Evolutionary conservation across 768 basidiomycete genomes (phyloP), one percentile per base, ranked within the genome.

Genomic region (Pilatotrama ljubarskyi): DNA sequence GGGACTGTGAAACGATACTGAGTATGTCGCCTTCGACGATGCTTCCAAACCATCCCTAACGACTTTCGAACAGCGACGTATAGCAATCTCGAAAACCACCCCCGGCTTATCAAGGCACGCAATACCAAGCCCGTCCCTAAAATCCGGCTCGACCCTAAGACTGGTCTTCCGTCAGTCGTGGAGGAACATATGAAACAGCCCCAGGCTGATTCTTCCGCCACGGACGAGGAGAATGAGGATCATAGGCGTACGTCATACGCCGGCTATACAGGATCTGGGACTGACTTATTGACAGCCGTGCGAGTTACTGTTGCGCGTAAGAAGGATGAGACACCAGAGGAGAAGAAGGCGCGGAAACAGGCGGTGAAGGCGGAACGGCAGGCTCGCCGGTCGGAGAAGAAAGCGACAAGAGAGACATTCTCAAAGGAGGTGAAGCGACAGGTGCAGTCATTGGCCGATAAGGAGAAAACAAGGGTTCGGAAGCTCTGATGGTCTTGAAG

Each of bases 31-130:
- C n/a, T 40, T 9, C 32, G 10, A 1, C 5, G 9, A 29, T 18
- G 4, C 2, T 2, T 43, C 38, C 8, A 17, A 4, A 43, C 5
- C n/a, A 5, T 14, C 17, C 35, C 35, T 18, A 44, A n/a, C 18
- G 9, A 17, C 17, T 18, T 11, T 46, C 14, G 50, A 29, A 18
- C 69, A 97, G 96, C 90, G 9, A 98, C 95, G 10, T 95, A 95
- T 70, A 90, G 93, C n/a, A 99, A 97, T 69, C 80, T 98, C 7
- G 97, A 97, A 72, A 99, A 99, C 68, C 97, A 98, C 71, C 97
- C 97, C 0, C 84, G 88, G 9, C 76, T 97, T 32, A 95, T 99
- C 59, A 82, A 85, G 24, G 84, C 87, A 18, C 78, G 87, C 35
- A 80, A 84, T 59, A 68, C 74, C 40, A 80, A 77, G 67, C 74